Base-by-base conservation (phyloP, 345 rosid genomes). In the Boechera stricta region DNA sequence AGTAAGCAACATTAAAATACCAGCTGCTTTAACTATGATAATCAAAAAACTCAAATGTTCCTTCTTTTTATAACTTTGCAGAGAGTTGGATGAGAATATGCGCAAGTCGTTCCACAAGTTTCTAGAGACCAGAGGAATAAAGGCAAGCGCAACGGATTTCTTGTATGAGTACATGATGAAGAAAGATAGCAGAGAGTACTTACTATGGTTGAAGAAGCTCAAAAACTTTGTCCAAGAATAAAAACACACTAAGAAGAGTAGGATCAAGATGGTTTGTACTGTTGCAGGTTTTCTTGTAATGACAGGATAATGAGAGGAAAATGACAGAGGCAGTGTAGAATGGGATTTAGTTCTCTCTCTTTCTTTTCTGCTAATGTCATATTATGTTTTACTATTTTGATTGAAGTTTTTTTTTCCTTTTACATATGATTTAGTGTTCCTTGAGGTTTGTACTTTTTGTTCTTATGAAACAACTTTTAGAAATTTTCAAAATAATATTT, bases 11-110 rank as follows among this genome's bases (percentile, higher is more conserved):
- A 33, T 42, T 13, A 24, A 33, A 2, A 39, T 5, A 21, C 2
- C 36, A 42, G 2, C 10, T 74, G 16, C 1, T 24, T 16, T 57
- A 10, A 41, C 59, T 11, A 41, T 64, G 72, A 33, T 55, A 48
- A 51, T 5, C 39, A 1, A 31, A 5, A 21, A 38, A 6, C 57
- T 49, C 33, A 65, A 39, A 2, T 45, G 33, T 64, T 8, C 2
- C 11, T 21, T 72, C 7, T 10, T 52, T 56, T 0, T 16, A 10
- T 32, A 0, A 1, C 35, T 78, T 51, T 41, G 60, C 87, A 92
- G 99, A 65, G 94, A 90, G 71, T 82, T 95, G 88, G 98, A 95
- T 79, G 94, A 92, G 86, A 92, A 88, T 58, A 71, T 95, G 84
- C 86, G 81, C 82, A 86, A 86, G 51, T 92, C 88, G 31, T 89